Evolutionary conservation across 2,329 filamentous ascomycete genomes (phyloP), one percentile per base, ranked within the genome.

Genomic region (Fusarium sp.): DNA sequence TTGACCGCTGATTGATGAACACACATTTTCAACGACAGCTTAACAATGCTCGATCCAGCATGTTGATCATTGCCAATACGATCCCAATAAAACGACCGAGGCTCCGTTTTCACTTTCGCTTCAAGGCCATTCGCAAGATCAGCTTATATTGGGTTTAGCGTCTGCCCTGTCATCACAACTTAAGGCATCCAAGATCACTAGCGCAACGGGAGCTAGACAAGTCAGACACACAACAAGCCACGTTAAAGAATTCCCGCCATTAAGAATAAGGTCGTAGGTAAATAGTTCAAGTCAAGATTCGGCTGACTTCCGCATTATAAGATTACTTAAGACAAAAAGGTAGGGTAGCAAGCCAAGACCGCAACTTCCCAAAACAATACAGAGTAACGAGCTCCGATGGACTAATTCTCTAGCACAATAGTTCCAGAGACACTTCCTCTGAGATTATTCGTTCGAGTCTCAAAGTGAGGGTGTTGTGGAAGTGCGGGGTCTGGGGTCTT

Each of bases 401-500:
- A 20, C 34, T 30, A 26, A 37, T 9, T 33, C 33, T 47, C n/a
- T 40, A n/a, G 20, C 9, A 15, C 12, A 8, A 26, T 54, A 30
- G 36, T 42, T 62, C 13, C 15, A 37, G 36, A 23, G 26, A 41
- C 18, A 20, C 4, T 36, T 1, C 1, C 4, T 28, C 2, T 28
- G 2, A 11, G 15, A 7, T 46, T 47, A 62, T 61, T 61, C 33
- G 59, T 15, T 18, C 0, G 9, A 33, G 10, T 1, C 20, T 16
- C 23, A 23, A 51, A 41, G 26, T 62, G 30, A 45, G 56, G 59
- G 59, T 62, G 59, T 56, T 62, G 36, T 56, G 10, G 9, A 62
- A 62, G 6, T 62, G 59, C 59, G 59, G 59, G 59, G 59, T 62
- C 15, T 12, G 12, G 49, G 42, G 41, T 62, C 59, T 62, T 31